These are phyloP conservation scores for Hypomontagnella submonticulosa DNA, from an alignment of 495 filamentous ascomycete species.

Conservation along the genomic window DNA sequence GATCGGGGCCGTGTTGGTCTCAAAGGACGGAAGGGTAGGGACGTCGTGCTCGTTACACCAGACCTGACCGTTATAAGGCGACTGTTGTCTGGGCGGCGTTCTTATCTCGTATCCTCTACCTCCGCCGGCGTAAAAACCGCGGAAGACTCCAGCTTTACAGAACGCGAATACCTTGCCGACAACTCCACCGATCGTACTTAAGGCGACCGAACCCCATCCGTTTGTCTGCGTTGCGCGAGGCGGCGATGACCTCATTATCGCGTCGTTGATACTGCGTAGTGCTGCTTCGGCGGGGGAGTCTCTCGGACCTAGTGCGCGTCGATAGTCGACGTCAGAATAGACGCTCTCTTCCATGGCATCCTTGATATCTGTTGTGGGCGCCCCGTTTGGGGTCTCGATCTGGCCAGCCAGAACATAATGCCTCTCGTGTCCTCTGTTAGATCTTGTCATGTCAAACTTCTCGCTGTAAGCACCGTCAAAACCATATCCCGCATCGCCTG, in stretches of 20 bases:
- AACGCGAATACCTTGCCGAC: slow-evolving; percentile 86
- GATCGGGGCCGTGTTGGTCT: slow-evolving; percentile 20
- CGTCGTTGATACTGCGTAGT: slow-evolving; percentile 19
- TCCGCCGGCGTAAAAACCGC: slow-evolving; percentile 86
- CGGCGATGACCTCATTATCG: slow-evolving; percentile 17
- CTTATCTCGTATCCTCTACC: slow-evolving; percentile 71
- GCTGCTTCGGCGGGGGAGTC: slow-evolving; percentile 44
- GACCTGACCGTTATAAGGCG: slow-evolving; percentile 38
- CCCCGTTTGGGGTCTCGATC: slow-evolving; percentile 68
- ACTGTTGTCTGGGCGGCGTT: slow-evolving; percentile 21
- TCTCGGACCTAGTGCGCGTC: slow-evolving; percentile 58
- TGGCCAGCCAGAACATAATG: slow-evolving; percentile 68
- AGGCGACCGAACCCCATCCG: slow-evolving; percentile 60
- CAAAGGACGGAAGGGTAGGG: slow-evolving; percentile 40
- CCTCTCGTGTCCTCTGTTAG: slow-evolving; percentile 33
- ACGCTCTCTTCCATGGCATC: slow-evolving; percentile 61
- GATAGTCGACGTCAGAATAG: slow-evolving; percentile 66
- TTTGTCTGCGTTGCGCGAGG: slow-evolving; percentile 19
- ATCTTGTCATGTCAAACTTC: slow-evolving; percentile 35
- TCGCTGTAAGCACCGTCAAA: slow-evolving; percentile 21
- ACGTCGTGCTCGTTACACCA: slow-evolving; percentile 49
- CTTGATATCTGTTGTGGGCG: slow-evolving; percentile 57
- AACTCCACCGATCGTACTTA: slow-evolving; percentile 62
- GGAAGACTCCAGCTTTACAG: slow-evolving; percentile 77
- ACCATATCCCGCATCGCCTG: slow-evolving; percentile 41